Evolutionary conservation across 139 green algal species (phyloP).

Genomic region (Volvox africanus): DNA sequence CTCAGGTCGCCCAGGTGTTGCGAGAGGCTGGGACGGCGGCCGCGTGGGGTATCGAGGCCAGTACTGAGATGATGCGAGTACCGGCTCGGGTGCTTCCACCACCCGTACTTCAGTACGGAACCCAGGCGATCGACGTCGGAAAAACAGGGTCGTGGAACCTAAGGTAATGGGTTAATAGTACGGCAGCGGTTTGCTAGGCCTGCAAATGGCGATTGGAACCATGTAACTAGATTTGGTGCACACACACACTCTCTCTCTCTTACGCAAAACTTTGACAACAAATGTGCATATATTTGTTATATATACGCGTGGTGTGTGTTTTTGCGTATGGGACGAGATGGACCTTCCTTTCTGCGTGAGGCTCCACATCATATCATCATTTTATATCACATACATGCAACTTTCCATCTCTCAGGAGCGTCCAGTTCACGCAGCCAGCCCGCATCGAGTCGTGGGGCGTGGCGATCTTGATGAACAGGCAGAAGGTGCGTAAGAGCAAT

Average conservation of each 20-base stretch:
- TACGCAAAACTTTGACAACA: too few species aligned
- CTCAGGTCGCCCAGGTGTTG: not conserved
- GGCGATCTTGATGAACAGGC: not conserved
- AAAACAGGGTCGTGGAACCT: slow-evolving; percentile 33
- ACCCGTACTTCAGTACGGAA: slow-evolving; percentile 67
- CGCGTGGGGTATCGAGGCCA: slow-evolving; percentile 4
- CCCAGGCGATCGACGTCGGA: slow-evolving; percentile 50
- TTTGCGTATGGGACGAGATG: too few species aligned
- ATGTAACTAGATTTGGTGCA: too few species aligned
- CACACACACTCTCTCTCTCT: too few species aligned
- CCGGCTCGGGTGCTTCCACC: slow-evolving; percentile 57
- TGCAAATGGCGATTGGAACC: too few species aligned
- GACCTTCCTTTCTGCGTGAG: too few species aligned
- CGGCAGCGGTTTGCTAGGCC: too few species aligned
- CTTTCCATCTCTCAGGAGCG: slow-evolving; percentile 5
- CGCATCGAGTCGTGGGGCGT: slow-evolving; percentile 19
- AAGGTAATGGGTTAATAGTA: too few species aligned
- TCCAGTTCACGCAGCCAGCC: slow-evolving; percentile 5
- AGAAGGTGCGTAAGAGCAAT: too few species aligned
- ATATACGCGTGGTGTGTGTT: too few species aligned
- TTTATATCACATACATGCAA: not conserved
- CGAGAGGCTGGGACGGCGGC: not conserved
- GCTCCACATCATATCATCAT: too few species aligned
- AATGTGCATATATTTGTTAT: too few species aligned
- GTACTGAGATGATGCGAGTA: not conserved